These are phyloP conservation scores for Glycine tomentella DNA, from an alignment of 306 rosid genomes.

Conservation along the genomic window DNA sequence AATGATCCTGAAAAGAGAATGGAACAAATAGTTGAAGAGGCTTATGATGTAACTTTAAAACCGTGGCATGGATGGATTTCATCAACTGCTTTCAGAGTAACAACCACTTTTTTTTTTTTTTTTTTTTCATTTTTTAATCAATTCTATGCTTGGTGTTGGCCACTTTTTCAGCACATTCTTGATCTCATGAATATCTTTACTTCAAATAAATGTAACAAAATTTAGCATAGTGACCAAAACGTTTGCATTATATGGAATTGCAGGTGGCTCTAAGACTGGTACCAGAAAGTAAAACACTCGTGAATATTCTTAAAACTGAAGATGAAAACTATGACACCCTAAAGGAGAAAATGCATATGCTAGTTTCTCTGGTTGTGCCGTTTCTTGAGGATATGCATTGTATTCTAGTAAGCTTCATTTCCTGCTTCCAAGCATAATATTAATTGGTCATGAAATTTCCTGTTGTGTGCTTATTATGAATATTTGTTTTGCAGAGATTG, in stretches of 20 bases:
- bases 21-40: slow-evolving; percentile 79
- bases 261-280: slow-evolving; percentile 86
- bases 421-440: slow-evolving; percentile 5
- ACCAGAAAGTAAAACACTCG: slow-evolving; percentile 71
- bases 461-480: background rate
- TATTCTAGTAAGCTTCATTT: slow-evolving; percentile 61
- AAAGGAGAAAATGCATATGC: slow-evolving; percentile 63
- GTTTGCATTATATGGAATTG: slow-evolving; percentile 25
- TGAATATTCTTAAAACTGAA: slow-evolving; percentile 61
- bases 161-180: background rate
- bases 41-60: slow-evolving; percentile 66
- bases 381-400: slow-evolving; percentile 74
- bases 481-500: slow-evolving; percentile 58
- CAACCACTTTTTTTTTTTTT: background rate
- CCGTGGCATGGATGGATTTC: slow-evolving; percentile 99
- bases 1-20: slow-evolving; percentile 64
- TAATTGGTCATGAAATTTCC: background rate
- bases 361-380: slow-evolving; percentile 65
- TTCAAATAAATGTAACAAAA: background rate
- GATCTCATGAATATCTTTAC: background rate
- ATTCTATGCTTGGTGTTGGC: background rate
- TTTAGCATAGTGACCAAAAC: background rate
- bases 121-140: slow-evolving; percentile 3
- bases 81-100: slow-evolving; percentile 85
- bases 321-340: slow-evolving; percentile 64